phyloP scores from a whole-genome alignment of 169 alveolate genomes.

The Plasmodium knowlesi region DNA sequence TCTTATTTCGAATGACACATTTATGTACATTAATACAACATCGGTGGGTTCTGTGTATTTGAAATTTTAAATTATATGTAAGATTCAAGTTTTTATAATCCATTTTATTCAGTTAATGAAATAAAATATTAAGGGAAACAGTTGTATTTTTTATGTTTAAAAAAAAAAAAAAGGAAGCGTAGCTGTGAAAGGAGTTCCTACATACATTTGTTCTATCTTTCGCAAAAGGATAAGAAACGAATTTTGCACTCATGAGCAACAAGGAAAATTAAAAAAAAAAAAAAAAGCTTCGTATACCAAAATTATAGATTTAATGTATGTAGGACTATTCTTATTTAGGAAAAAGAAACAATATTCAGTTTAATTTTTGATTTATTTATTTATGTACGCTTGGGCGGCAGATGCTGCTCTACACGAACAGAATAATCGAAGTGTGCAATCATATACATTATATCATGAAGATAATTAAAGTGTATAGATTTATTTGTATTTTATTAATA shows the following conservation, averaged over 20 bases:
- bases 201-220: neutral
- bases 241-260: neutral
- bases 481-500: neutral
- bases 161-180: neutral
- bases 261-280: neutral
- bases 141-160: neutral
- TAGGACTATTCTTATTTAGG: neutral
- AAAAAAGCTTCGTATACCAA: neutral
- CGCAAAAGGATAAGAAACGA: neutral
- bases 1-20: neutral
- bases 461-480: neutral
- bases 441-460: neutral
- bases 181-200: neutral
- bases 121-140: neutral
- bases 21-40: neutral
- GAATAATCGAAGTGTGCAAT: neutral
- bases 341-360: neutral
- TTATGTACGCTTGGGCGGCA: neutral
- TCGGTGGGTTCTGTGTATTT: neutral
- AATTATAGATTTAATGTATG: neutral
- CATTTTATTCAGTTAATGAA: neutral
- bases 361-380: neutral
- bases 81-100: neutral
- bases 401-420: neutral
- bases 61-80: neutral